Percentiles rank a stretch among this genome's conserved stretches.
Conservation (phyloP, 192 early-diverging fungal species). For the Phlyctochytrium arcticum region DNA sequence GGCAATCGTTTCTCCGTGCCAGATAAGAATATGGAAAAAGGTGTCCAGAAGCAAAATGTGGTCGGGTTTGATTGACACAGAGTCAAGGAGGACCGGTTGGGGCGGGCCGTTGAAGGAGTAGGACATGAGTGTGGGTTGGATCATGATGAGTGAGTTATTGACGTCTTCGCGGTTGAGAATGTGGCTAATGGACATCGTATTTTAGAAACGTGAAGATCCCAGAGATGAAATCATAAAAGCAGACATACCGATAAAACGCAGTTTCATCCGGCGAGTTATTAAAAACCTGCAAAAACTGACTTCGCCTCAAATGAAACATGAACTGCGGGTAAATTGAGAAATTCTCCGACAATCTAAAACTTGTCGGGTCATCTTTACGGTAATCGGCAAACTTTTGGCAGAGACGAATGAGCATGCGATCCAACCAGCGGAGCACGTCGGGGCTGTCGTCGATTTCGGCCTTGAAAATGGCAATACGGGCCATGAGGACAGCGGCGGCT, state of each 20-base stretch:
- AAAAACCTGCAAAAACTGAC: slow-evolving; percentile 97
- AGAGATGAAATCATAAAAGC: not conserved
- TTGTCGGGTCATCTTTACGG: slow-evolving; percentile 89
- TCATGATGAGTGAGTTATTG: slow-evolving; percentile 98
- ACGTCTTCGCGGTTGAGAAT: slow-evolving; percentile 93
- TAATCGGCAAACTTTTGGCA: slow-evolving; percentile 98
- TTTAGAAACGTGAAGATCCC: too few relatives aligned
- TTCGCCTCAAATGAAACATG: slow-evolving; percentile 97
- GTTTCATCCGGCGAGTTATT: slow-evolving; percentile 99
- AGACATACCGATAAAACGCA: slow-evolving; percentile 69
- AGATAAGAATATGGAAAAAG: slow-evolving; percentile 99
- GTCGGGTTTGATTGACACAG: slow-evolving; percentile 96
- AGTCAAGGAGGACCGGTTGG: slow-evolving; percentile 91
- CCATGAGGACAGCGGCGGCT: slow-evolving; percentile 94
- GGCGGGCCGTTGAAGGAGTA: slow-evolving; percentile 84
- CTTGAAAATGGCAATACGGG: slow-evolving; percentile 94
- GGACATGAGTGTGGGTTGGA: slow-evolving; percentile 94
- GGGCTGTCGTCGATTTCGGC: slow-evolving; percentile 95
- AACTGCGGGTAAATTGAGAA: slow-evolving; percentile 99
- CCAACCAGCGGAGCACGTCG: slow-evolving; percentile 95
- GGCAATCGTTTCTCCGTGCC: slow-evolving; percentile 97
- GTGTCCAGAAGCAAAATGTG: slow-evolving; percentile 91
- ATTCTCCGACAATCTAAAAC: slow-evolving; percentile 85
- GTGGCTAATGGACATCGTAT: slow-evolving; percentile 64
- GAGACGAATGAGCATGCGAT: slow-evolving; percentile 96